Percentiles rank a stretch among this genome's conserved stretches.
phyloP scores from a whole-genome alignment of 371 early-diverging fungal genomes.

The Syncephalastrum racemosum region DNA sequence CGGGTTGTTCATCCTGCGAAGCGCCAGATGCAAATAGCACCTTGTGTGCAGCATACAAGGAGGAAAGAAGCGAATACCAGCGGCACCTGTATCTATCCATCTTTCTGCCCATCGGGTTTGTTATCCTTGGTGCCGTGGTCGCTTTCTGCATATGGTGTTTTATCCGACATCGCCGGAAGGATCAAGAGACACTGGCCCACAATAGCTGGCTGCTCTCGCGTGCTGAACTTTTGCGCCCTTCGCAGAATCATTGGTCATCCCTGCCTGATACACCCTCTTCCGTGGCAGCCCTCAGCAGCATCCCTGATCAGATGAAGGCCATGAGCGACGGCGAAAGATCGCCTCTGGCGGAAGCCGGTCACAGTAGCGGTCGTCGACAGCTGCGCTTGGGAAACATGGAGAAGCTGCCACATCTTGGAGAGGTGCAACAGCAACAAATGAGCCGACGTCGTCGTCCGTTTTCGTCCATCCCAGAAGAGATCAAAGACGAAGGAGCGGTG shows the following conservation, averaged over 20 bases:
- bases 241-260: conserved; percentile 10
- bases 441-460: too few relatives aligned
- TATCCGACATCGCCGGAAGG: conserved; percentile 17
- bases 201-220: conserved; percentile 46
- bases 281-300: background rate
- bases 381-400: too few relatives aligned
- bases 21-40: conserved; percentile 8
- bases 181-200: conserved; percentile 18
- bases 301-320: conserved; percentile 1
- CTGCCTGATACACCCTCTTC: conserved; percentile 2
- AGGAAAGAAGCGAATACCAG: conserved; percentile 7
- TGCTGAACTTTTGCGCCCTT: conserved; percentile 26
- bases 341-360: too few relatives aligned
- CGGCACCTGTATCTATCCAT: conserved; percentile 23
- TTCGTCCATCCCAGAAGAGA: background rate
- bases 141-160: conserved; percentile 1
- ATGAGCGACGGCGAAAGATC: background rate
- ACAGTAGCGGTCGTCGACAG: too few relatives aligned
- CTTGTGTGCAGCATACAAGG: conserved; percentile 16
- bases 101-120: conserved; percentile 25
- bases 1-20: conserved; percentile 25
- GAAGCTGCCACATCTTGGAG: too few relatives aligned
- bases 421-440: too few relatives aligned
- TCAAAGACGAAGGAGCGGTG: background rate
- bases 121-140: background rate